A percentile compares a stretch with the other conserved stretches of the same genome.
phyloP scores from a whole-genome alignment of 2,329 filamentous ascomycete genomes.

The Clarireedia homoeocarpa region DNA sequence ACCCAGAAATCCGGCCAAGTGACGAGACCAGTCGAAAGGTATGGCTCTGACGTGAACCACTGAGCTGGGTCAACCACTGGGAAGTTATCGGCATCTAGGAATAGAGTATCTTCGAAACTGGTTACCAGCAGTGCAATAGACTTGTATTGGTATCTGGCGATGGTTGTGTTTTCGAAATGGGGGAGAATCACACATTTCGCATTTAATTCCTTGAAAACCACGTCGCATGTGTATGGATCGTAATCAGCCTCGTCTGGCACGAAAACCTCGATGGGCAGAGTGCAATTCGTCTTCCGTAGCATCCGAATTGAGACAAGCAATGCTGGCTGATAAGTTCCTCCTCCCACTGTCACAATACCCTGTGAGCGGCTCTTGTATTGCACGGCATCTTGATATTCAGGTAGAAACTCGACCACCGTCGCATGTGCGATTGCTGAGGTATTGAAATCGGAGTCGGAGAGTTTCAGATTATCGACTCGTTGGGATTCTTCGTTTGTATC shows the following conservation, averaged over 20 bases:
- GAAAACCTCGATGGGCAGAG: constrained; percentile 36
- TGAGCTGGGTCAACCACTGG: constrained; percentile 34
- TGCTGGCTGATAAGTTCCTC: constrained; percentile 30
- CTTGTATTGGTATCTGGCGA: constrained; percentile 41
- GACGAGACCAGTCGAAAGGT: constrained; percentile 34
- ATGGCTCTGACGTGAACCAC: constrained; percentile 36
- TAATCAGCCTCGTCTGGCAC: constrained; percentile 32
- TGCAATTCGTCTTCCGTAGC: constrained; percentile 31
- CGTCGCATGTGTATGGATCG: constrained; percentile 32
- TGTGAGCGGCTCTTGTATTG: constrained; percentile 5
- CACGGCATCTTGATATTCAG: constrained; percentile 2
- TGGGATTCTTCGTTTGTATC: background rate
- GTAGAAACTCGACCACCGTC: background rate
- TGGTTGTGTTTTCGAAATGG: constrained; percentile 21
- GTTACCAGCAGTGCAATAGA: constrained; percentile 41
- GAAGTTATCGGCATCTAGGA: constrained; percentile 41
- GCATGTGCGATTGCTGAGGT: background rate
- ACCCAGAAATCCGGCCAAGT: constrained; percentile 42
- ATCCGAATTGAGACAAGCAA: constrained; percentile 35
- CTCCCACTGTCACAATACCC: constrained; percentile 38
- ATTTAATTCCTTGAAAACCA: constrained; percentile 31
- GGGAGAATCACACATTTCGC: constrained; percentile 36
- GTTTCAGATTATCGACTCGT: background rate
- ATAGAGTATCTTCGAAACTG: constrained; percentile 41
- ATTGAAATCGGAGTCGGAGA: constrained; percentile 1